Conservation (phyloP, 2,329 filamentous ascomycete genomes). For the Fusarium sacchari region DNA sequence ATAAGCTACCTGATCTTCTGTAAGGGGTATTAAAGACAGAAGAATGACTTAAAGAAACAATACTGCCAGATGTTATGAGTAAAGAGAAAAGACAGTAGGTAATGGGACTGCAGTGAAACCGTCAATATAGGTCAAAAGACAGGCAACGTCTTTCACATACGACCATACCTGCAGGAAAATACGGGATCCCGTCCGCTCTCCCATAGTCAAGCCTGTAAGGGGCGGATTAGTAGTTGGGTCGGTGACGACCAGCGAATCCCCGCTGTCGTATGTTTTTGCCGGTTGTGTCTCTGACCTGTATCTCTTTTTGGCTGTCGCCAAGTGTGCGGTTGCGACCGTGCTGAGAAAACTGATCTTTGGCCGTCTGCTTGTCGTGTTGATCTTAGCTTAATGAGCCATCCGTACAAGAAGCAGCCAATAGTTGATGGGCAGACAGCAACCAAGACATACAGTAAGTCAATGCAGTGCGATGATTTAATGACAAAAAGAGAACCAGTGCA, state of each 20-base stretch:
- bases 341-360: too few species aligned
- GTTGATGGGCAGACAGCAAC: background rate
- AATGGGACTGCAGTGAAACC: fast-evolving
- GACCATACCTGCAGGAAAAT: slow-evolving; percentile 2
- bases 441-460: background rate
- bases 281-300: fast-evolving
- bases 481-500: too few species aligned
- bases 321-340: background rate
- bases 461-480: too few species aligned
- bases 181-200: slow-evolving; percentile 13
- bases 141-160: fast-evolving
- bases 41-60: background rate
- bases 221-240: slow-evolving; percentile 11
- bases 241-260: slow-evolving; percentile 12
- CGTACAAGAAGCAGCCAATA: background rate
- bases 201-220: slow-evolving; percentile 6
- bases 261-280: slow-evolving; percentile 4
- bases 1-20: fast-evolving
- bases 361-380: too few species aligned
- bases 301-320: background rate
- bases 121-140: background rate
- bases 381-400: too few species aligned
- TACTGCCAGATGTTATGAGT: too few species aligned
- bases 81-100: too few species aligned
- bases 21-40: too few species aligned